phyloP scores from a whole-genome alignment of 306 rosid genomes.

The Sicyos edulis region DNA sequence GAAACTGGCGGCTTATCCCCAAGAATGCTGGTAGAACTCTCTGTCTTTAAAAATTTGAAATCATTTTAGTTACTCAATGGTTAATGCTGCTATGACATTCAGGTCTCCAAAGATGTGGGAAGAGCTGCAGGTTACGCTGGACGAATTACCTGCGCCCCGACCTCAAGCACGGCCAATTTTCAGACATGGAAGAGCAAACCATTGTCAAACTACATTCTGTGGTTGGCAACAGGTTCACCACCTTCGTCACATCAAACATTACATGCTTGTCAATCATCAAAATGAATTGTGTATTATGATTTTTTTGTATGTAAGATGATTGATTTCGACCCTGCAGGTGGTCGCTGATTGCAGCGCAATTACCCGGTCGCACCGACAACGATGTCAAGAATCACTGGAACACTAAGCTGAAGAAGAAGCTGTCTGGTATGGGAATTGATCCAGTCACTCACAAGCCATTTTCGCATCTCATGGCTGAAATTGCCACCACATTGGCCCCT shows the following conservation, averaged over 20 bases:
- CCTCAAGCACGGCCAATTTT: constrained; percentile 84
- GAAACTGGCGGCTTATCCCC: constrained; percentile 61
- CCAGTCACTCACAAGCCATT: constrained; percentile 80
- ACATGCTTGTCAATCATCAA: neutral
- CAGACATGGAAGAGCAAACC: constrained; percentile 74
- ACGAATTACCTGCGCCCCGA: constrained; percentile 88
- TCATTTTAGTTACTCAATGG: neutral
- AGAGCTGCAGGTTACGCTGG: constrained; percentile 87
- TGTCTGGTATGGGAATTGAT: constrained; percentile 71
- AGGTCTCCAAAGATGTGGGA: constrained; percentile 86
- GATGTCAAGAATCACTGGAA: constrained; percentile 82
- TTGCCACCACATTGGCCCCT: constrained; percentile 72
- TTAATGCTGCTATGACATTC: constrained; percentile 9
- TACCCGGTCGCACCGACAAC: constrained; percentile 78
- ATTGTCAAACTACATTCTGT: constrained; percentile 88
- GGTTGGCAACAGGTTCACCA: constrained; percentile 67
- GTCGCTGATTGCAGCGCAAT: constrained; percentile 73
- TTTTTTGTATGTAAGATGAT: neutral
- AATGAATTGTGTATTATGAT: neutral
- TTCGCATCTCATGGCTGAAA: constrained; percentile 84
- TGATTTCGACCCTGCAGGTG: constrained; percentile 35
- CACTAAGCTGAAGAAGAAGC: constrained; percentile 70
- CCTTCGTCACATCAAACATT: neutral
- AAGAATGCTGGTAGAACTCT: constrained; percentile 45
- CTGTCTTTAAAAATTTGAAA: neutral